Conservation (phyloP, 2,329 filamentous ascomycete genomes). For the Colletotrichum aenigma region DNA sequence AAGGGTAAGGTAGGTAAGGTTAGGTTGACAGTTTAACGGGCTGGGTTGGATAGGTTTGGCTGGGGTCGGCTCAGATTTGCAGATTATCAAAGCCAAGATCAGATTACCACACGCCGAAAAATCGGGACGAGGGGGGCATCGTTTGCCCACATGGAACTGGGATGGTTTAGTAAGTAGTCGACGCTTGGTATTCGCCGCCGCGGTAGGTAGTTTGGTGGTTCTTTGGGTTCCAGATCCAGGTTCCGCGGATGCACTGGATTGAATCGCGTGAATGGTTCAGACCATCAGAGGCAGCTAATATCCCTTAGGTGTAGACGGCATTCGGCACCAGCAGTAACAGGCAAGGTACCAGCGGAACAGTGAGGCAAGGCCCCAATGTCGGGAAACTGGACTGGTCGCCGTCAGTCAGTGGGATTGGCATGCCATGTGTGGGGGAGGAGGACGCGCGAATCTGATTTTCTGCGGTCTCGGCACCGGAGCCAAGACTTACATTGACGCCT, state of each 20-base stretch:
- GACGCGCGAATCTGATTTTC: background rate
- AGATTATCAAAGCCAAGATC: conserved; percentile 9
- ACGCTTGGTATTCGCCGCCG: background rate
- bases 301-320: background rate
- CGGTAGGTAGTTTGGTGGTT: background rate
- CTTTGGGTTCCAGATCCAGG: background rate
- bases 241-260: background rate
- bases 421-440: background rate
- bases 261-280: background rate
- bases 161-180: background rate
- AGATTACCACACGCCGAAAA: background rate
- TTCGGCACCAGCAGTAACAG: background rate
- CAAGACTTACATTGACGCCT: background rate
- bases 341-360: background rate
- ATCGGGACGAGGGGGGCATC: background rate
- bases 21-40: background rate
- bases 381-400: background rate
- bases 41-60: background rate
- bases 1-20: background rate
- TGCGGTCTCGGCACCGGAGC: conserved; percentile 16
- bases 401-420: background rate
- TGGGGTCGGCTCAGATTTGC: conserved; percentile 9
- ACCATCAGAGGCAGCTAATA: background rate
- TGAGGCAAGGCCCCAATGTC: background rate
- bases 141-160: background rate